Base-by-base conservation (phyloP, 306 rosid species). In the Ormosia emarginata region DNA sequence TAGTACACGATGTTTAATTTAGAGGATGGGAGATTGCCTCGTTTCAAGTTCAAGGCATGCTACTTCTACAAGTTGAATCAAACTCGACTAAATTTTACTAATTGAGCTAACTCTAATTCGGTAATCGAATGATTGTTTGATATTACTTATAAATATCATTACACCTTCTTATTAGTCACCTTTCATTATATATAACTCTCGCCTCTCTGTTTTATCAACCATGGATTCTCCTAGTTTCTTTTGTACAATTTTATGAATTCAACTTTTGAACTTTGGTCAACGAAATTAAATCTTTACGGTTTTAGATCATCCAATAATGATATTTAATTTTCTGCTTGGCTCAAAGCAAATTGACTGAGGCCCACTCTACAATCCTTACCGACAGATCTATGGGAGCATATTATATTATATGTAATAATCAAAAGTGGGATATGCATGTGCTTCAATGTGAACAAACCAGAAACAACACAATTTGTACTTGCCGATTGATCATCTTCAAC, bases 381-480 rank as follows among this genome's bases (percentile, higher is more conserved):
- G 2, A 44, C 57, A 46, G 34, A 36, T 8, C 15, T 34, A 52
- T 46, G 47, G 77, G 15, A 52, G 39, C 37, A 56, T 17, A 52
- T 24, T 9, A 1, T 69, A 49, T 47, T 69, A 29, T 46, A 4
- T 8, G 41, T 40, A 4, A n/a, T 15, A 43, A 47, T 30, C 2
- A 52, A 53, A 73, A 73, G 65, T 53, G n/a, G 64, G 77, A 53
- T 52, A n/a, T 72, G 77, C 77, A 72, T 72, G 77, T 72, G 77
- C 65, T 52, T 33, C 50, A 72, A 52, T 53, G 77, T 72, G 77
- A 53, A 36, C 0, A 8, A 15, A 0, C 34, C 47, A 36, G 1
- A 53, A 72, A 72, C 33, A 71, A 32, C 13, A 4, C 33, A 71
- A 71, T 33, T 6, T 71, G 8, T 14, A 11, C 7, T 44, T 29